Base-by-base conservation (phyloP, 345 rosid species). In the Aegle marmelos region DNA sequence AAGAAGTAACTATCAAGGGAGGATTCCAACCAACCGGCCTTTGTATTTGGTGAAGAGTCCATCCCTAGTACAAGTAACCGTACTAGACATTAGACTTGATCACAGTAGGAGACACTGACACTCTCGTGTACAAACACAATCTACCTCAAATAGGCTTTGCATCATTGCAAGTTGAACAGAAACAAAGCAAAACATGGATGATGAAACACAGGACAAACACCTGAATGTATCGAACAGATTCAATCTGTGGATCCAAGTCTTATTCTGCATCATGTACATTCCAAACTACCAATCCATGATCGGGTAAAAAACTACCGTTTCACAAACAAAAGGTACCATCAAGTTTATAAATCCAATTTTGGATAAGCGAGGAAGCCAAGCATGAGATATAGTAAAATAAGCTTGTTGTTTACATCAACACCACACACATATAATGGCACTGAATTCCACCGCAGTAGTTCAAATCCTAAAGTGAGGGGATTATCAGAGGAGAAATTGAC, bases 401-500 rank as follows among this genome's bases (percentile, higher is more conserved):
- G 34, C 14, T 65, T n/a, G 33, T 9, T n/a, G n/a, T n/a, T 65
- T 14, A 17, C 36, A 75, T 65, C 62, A 34, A 19, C 62, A 75
- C 24, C 21, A 28, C 1, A 37, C 30, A 21, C 9, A 54, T 11
- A 45, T 10, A 64, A 61, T 66, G 59, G 73, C 60, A 76, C 78
- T 75, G 64, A 30, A 25, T 24, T 22, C 73, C 53, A 45, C 72
- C 74, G 61, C 78, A 67, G 76, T 33, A 58, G 57, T 61, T 62
- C 74, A 79, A 39, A 27, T 13, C 50, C 25, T 36, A 66, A 66
- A 57, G 25, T 39, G 69, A 56, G 68, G 37, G 11, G 28, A 48
- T 9, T 10, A 31, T n/a, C 48, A 21, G 61, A 70, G 59, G 70
- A 77, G 74, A 39, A 71, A 31, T 17, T 53, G 59, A 95, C 99